phyloP scores from a whole-genome alignment of 2,329 filamentous ascomycete species.

The Ophiobolus disseminans region DNA sequence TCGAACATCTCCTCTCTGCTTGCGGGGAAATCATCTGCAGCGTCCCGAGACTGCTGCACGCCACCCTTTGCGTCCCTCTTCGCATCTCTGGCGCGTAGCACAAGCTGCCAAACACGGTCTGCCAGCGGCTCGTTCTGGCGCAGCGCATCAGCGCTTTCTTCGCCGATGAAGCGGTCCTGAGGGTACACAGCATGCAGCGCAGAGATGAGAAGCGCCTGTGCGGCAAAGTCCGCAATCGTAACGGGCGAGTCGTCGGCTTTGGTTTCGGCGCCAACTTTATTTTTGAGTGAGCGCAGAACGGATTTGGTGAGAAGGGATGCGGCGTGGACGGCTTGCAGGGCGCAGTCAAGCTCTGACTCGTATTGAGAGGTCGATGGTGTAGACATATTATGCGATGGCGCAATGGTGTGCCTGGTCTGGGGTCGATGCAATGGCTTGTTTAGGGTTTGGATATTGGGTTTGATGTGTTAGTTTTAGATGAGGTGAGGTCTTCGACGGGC shows the following conservation, averaged over 20 bases:
- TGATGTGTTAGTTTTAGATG: slow-evolving; percentile 21
- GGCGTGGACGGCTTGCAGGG: slow-evolving; percentile 57
- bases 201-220: slow-evolving; percentile 67
- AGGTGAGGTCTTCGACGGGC: slow-evolving; percentile 13
- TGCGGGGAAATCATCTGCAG: slow-evolving; percentile 40
- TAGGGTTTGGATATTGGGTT: slow-evolving; percentile 13
- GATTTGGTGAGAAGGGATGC: slow-evolving; percentile 66
- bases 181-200: slow-evolving; percentile 63
- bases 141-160: slow-evolving; percentile 64
- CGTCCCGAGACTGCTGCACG: slow-evolving; percentile 25
- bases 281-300: slow-evolving; percentile 58
- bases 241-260: slow-evolving; percentile 68
- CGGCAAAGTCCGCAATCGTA: slow-evolving; percentile 69
- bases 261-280: slow-evolving; percentile 56
- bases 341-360: slow-evolving; percentile 39
- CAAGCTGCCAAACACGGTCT: slow-evolving; percentile 64
- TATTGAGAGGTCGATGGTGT: slow-evolving; percentile 22
- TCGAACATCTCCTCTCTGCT: slow-evolving; percentile 64
- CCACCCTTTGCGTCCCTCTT: slow-evolving; percentile 24
- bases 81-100: slow-evolving; percentile 47
- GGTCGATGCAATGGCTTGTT: slow-evolving; percentile 1
- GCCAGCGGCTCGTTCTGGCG: slow-evolving; percentile 58
- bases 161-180: slow-evolving; percentile 65
- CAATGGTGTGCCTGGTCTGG: slow-evolving; percentile 5
- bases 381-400: slow-evolving; percentile 6